Evolutionary conservation across 257 asterid genomes (phyloP).

Genomic region (Apocynum venetum): DNA sequence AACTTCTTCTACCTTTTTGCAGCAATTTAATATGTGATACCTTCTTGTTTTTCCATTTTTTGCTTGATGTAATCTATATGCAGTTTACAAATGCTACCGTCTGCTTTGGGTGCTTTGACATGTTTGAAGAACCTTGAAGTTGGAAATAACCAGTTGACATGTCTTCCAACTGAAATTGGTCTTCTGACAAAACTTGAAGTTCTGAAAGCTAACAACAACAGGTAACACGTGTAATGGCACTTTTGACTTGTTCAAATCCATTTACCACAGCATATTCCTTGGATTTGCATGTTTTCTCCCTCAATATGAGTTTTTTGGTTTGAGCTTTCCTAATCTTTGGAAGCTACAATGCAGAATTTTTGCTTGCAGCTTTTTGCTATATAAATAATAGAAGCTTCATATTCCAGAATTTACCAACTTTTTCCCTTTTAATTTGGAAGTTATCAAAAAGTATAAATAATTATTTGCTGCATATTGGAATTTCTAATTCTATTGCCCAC

Average conservation of each 20-base stretch:
- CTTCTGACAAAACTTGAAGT: conserved; percentile 59
- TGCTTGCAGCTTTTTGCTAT: neutral
- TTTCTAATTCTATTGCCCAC: conserved; percentile 15
- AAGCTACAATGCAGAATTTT: neutral
- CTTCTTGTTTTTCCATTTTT: neutral
- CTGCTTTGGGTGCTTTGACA: conserved; percentile 63
- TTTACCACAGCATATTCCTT: neutral
- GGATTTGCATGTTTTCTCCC: neutral
- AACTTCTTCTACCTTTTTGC: neutral
- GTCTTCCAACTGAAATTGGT: conserved; percentile 74
- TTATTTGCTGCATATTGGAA: neutral
- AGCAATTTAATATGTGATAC: neutral
- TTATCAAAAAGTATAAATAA: neutral
- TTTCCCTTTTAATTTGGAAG: neutral
- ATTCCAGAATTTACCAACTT: neutral
- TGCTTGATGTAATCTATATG: conserved; percentile 12
- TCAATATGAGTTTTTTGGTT: neutral
- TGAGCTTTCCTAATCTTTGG: neutral
- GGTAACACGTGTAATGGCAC: conserved; percentile 36
- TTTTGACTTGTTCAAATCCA: neutral
- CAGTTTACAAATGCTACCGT: conserved; percentile 69
- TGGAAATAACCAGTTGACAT: conserved; percentile 53
- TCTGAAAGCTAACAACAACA: conserved; percentile 71
- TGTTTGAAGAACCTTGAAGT: conserved; percentile 63
- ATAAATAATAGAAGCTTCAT: neutral